Conservation (phyloP, 495 filamentous ascomycete species). For the Cenococcum geophilum region DNA sequence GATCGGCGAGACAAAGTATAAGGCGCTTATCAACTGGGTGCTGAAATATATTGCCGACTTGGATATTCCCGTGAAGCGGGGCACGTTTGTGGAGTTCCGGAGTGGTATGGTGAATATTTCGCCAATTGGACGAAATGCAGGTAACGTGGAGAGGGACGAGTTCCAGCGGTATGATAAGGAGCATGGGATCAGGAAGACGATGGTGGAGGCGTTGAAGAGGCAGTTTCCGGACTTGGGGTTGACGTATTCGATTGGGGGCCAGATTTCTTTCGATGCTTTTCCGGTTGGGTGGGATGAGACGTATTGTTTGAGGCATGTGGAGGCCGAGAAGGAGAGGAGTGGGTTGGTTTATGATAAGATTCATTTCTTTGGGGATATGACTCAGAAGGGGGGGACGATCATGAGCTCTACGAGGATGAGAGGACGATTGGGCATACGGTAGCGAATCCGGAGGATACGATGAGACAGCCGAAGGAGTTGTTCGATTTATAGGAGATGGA, state of each 20-base stretch:
- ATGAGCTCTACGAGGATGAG: slow-evolving; percentile 78
- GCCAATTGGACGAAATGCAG: slow-evolving; percentile 89
- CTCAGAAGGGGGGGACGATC: slow-evolving; percentile 85
- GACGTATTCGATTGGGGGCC: slow-evolving; percentile 89
- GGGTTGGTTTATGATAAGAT: slow-evolving; percentile 75
- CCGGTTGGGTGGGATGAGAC: slow-evolving; percentile 97
- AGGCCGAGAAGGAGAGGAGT: slow-evolving; percentile 61
- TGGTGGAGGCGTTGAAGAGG: slow-evolving; percentile 70
- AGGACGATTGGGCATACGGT: slow-evolving; percentile 85
- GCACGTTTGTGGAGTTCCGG: slow-evolving; percentile 94
- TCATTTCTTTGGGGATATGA: slow-evolving; percentile 99
- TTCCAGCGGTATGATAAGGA: slow-evolving; percentile 72
- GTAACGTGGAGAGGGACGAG: slow-evolving; percentile 64
- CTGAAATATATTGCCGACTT: slow-evolving; percentile 71
- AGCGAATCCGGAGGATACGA: slow-evolving; percentile 72
- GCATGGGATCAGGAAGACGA: slow-evolving; percentile 62
- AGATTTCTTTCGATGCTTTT: slow-evolving; percentile 98
- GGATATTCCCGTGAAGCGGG: slow-evolving; percentile 81
- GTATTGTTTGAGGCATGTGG: slow-evolving; percentile 83
- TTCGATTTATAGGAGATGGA: too few species aligned
- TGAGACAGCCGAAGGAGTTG: slow-evolving; percentile 64
- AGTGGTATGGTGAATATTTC: slow-evolving; percentile 96
- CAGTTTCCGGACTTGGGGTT: slow-evolving; percentile 76
- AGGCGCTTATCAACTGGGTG: slow-evolving; percentile 65
- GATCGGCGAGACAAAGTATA: slow-evolving; percentile 89